Evolutionary conservation across 108 stramenopile species (phyloP).

Genomic region (Skeletonema tropicum): DNA sequence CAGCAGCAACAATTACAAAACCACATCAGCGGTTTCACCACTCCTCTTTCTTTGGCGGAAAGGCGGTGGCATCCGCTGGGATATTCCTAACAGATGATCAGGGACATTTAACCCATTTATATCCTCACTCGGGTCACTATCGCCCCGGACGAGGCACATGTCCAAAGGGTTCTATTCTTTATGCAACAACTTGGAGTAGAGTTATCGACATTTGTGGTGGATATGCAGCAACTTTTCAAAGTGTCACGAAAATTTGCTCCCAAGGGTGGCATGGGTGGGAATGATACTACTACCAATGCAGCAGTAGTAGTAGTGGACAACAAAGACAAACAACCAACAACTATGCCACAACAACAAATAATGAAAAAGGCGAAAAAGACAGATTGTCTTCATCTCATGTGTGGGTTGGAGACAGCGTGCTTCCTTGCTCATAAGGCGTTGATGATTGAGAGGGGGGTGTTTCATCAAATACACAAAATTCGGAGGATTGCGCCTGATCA

Average conservation of each 20-base stretch:
- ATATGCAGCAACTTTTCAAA: slow-evolving; percentile 90
- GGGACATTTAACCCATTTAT: slow-evolving; percentile 79
- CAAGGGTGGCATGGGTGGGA: slow-evolving; percentile 24
- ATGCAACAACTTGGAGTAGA: slow-evolving; percentile 79
- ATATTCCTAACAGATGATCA: slow-evolving; percentile 85
- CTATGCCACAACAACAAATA: slow-evolving; percentile 21
- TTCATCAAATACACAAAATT: slow-evolving; percentile 78
- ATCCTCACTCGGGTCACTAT: slow-evolving; percentile 95
- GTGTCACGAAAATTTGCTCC: slow-evolving; percentile 69
- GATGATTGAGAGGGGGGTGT: slow-evolving; percentile 81
- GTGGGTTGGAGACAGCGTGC: slow-evolving; percentile 73
- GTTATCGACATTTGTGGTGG: slow-evolving; percentile 78
- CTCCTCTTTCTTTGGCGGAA: slow-evolving; percentile 92
- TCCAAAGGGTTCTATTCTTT: slow-evolving; percentile 86
- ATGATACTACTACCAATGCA: too few relatives aligned
- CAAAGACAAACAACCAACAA: slow-evolving; percentile 14
- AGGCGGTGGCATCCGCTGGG: slow-evolving; percentile 90
- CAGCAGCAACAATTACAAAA: too few relatives aligned
- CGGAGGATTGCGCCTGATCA: slow-evolving; percentile 53
- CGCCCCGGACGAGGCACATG: slow-evolving; percentile 87
- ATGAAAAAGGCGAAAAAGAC: slow-evolving; percentile 76
- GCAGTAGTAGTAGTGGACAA: slow-evolving; percentile 10
- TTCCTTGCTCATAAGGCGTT: slow-evolving; percentile 83
- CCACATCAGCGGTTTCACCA: slow-evolving; percentile 91
- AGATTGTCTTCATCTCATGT: slow-evolving; percentile 70